Evolutionary conservation across 169 alveolate species (phyloP).

Genomic region (Eimeria praecox): DNA sequence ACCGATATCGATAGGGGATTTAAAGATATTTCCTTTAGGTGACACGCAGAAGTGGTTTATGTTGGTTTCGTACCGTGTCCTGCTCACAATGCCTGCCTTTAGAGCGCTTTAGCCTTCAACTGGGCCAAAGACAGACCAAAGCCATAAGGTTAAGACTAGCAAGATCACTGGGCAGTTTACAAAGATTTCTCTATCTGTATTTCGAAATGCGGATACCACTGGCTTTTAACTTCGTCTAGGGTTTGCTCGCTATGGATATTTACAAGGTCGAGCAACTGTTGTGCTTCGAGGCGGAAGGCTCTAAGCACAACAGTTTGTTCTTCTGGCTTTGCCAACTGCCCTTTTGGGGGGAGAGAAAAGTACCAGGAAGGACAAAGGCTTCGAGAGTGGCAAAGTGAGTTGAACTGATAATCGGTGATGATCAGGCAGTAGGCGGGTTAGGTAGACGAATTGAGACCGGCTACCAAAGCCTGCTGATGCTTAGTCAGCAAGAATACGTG

Average conservation of each 20-base stretch:
- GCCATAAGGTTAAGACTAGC: conserved; percentile 10
- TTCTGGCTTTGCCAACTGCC: not conserved
- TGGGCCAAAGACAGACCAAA: conserved; percentile 3
- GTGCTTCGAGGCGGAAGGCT: not conserved
- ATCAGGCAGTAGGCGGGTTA: not conserved
- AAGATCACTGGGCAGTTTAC: not conserved
- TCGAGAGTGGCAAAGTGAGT: not conserved
- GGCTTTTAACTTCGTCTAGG: not conserved
- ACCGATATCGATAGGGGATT: not conserved
- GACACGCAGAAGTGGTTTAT: conserved; percentile 7
- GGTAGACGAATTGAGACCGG: not conserved
- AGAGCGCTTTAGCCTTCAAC: not conserved
- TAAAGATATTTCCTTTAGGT: not conserved
- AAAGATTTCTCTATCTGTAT: not conserved
- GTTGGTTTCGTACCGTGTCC: not conserved
- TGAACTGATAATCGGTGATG: not conserved
- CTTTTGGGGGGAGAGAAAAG: not conserved
- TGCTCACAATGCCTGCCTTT: not conserved
- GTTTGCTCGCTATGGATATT: not conserved
- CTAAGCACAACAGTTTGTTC: not conserved
- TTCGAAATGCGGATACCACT: not conserved
- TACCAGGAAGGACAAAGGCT: not conserved
- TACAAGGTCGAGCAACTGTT: not conserved
- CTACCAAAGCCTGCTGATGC: not conserved
- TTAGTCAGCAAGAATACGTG: not conserved